Conservation (phyloP, 345 rosid species). For the Ceriops decandra region DNA sequence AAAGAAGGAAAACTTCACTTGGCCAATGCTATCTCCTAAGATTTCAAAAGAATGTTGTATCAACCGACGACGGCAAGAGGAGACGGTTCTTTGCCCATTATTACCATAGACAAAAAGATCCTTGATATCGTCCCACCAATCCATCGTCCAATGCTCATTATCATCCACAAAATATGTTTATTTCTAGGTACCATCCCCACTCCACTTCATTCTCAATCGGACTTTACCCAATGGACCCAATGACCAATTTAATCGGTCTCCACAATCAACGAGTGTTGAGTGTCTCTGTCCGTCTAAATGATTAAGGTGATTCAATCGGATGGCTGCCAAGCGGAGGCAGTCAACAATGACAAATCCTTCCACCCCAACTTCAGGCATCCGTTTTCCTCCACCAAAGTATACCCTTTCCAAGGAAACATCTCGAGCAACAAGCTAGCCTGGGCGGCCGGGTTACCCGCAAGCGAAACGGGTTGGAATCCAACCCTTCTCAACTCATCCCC, state of each 20-base stretch:
- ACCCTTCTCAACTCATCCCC: slow-evolving; percentile 62
- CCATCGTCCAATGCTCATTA: background rate
- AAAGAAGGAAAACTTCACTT: background rate
- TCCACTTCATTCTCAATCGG: too few species aligned
- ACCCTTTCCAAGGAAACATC: slow-evolving; percentile 96
- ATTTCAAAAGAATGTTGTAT: too few species aligned
- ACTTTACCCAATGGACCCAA: too few species aligned
- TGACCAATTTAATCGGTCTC: background rate
- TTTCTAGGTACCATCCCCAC: too few species aligned
- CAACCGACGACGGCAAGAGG: too few species aligned
- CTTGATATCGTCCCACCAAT: background rate
- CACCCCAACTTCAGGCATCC: slow-evolving; percentile 86
- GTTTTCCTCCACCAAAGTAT: slow-evolving; percentile 70
- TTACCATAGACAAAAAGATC: background rate
- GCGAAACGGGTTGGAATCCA: slow-evolving; percentile 73
- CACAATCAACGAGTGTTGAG: background rate
- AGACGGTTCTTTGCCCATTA: background rate
- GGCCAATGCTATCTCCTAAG: background rate
- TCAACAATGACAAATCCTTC: slow-evolving; percentile 89
- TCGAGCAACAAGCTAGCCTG: slow-evolving; percentile 83
- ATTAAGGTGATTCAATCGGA: slow-evolving; percentile 34
- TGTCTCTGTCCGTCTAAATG: background rate
- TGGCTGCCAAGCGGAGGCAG: slow-evolving; percentile 92
- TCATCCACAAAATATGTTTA: too few species aligned
- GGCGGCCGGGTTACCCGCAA: slow-evolving; percentile 78